A percentile compares a stretch with the other conserved stretches of the same genome.
Evolutionary conservation across 1,284 basidiomycete species (phyloP).

Genomic region (Bjerkandera adusta): DNA sequence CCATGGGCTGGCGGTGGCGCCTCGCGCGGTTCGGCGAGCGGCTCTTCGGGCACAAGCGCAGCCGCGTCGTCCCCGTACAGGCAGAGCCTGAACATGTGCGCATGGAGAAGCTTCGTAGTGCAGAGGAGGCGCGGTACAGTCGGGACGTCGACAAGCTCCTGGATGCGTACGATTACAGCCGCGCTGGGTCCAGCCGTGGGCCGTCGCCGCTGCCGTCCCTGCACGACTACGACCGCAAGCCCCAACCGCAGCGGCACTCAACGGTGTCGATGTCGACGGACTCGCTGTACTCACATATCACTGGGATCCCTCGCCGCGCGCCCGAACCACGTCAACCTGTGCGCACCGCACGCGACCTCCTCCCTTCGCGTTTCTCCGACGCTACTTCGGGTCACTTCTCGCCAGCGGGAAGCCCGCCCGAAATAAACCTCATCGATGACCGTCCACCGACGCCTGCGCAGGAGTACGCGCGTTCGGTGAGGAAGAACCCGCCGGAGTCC

Average conservation of each 20-base stretch:
- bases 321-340: conserved; percentile 71
- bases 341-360: conserved; percentile 37
- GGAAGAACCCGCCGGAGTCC: conserved; percentile 17
- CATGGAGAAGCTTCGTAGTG: conserved; percentile 39
- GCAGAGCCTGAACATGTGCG: conserved; percentile 39
- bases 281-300: conserved; percentile 68
- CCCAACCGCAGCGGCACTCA: conserved; percentile 18
- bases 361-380: conserved; percentile 44
- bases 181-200: conserved; percentile 31
- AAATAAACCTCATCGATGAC: conserved; percentile 17
- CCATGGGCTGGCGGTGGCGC: conserved; percentile 49
- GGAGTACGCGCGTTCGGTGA: conserved; percentile 49
- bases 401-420: conserved; percentile 13
- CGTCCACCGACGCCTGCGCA: conserved; percentile 53
- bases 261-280: conserved; percentile 40
- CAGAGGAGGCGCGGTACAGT: conserved; percentile 50
- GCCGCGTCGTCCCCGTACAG: conserved; percentile 23
- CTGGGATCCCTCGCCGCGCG: conserved; percentile 53
- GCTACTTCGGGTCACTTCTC: conserved; percentile 19
- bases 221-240: conserved; percentile 24
- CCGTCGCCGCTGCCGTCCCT: conserved; percentile 36
- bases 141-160: conserved; percentile 50
- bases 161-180: conserved; percentile 48
- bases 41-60: conserved; percentile 50
- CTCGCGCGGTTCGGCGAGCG: conserved; percentile 54